Evolutionary conservation across 176 grass and related monocot genomes (phyloP), one percentile per base, ranked within the genome.

Genomic region (Musa itinerans): DNA sequence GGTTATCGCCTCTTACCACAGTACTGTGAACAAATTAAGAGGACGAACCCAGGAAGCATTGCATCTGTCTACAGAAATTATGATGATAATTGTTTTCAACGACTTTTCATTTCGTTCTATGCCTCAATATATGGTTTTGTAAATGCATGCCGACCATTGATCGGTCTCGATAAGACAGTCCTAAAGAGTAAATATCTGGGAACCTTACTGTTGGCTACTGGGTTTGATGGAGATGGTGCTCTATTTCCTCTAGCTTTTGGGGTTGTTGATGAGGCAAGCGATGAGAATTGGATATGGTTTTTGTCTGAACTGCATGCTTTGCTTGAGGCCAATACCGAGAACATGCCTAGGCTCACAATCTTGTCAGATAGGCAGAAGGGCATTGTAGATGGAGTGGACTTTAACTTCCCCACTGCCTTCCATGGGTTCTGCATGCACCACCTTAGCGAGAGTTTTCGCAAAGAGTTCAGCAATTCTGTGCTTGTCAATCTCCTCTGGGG

Each of bases 251-350:
- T 99, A 52, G 95, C 90, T 48, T 99, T 99, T 84, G 95, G 95
- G 1, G 95, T 99, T 59, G 90, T 94, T 57, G 90, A 99, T 79
- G 95, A 99, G 79, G 95, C 93, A 75, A 89, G 78, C 3, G 95
- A 99, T 61, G 95, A 99, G 7, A 99, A 99, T 43, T 98, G 95
- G 95, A 73, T 93, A 69, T 98, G 95, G 95, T 98, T 98, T 72
- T 82, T 98, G 76, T 89, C 86, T 53, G 95, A 98, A 80, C 81
- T 98, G 55, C 95, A 94, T 67, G 82, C 89, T 61, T 78, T 98
- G 77, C 84, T 99, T 2, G 90, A 99, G 81, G 84, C 82, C 76
- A 99, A 99, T 81, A 99, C 95, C 10, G 95, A 94, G 74, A 91
- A 99, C 65, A 91, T 99, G 95, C 90, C 95, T 48, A 88, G 95